Evolutionary conservation across 2,329 filamentous ascomycete genomes (phyloP).

Genomic region (Stagonosporopsis tanaceti): DNA sequence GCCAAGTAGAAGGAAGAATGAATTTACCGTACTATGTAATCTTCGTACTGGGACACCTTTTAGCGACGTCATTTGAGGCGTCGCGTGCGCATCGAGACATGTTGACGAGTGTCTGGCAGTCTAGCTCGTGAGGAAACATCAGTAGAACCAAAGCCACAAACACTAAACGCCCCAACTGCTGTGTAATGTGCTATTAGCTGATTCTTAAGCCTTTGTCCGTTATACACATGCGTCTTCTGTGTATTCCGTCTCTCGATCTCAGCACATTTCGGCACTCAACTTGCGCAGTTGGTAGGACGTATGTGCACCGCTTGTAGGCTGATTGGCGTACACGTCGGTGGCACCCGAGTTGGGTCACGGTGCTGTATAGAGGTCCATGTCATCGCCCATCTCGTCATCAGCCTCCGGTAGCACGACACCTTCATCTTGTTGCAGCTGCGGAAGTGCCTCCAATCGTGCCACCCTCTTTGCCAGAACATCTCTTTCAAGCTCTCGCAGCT

Average conservation of each 20-base stretch:
- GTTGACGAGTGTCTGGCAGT: background rate
- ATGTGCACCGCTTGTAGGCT: background rate
- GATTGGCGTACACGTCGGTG: background rate
- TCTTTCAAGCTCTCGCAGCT: slow-evolving; percentile 27
- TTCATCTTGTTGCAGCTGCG: background rate
- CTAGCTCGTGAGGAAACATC: background rate
- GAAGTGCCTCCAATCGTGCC: background rate
- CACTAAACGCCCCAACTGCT: no score
- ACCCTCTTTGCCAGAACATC: slow-evolving; percentile 15
- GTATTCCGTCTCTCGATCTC: no score
- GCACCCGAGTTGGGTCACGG: background rate
- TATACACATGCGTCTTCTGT: no score
- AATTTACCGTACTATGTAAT: background rate
- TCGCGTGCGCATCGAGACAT: background rate
- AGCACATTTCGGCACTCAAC: no score
- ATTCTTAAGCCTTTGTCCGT: no score
- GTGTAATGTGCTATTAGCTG: no score
- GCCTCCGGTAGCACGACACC: background rate
- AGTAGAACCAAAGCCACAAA: no score
- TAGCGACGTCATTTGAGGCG: background rate
- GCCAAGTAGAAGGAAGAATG: background rate
- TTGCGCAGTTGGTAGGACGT: no score
- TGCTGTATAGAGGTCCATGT: background rate
- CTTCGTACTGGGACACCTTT: background rate
- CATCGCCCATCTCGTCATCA: background rate